Evolutionary conservation across 805 yeast species (phyloP).

Genomic region (Starmerella bombicola): DNA sequence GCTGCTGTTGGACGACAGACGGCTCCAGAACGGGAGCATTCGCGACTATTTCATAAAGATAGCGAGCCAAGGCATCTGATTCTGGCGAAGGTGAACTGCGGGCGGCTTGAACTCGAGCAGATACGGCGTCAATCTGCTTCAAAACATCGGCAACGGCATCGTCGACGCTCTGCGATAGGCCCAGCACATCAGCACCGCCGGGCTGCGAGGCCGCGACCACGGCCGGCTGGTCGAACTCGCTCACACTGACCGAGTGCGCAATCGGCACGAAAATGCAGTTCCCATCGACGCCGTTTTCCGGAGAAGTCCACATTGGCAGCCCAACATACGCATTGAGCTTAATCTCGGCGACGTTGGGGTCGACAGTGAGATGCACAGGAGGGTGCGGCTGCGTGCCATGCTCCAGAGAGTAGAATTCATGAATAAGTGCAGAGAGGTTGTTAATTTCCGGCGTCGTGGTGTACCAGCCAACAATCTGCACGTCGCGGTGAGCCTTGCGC

Average conservation of each 20-base stretch:
- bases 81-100: conserved; percentile 8
- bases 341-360: conserved; percentile 39
- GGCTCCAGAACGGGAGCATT: conserved; percentile 29
- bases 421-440: conserved; percentile 62
- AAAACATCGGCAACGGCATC: conserved; percentile 30
- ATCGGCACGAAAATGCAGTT: conserved; percentile 63
- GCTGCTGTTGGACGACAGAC: conserved; percentile 6
- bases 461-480: conserved; percentile 77
- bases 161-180: conserved; percentile 29
- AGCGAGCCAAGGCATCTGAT: conserved; percentile 42
- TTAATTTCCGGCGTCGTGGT: conserved; percentile 46
- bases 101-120: conserved; percentile 12
- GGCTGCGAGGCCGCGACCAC: conserved; percentile 29
- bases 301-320: conserved; percentile 43
- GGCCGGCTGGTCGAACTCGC: conserved; percentile 39
- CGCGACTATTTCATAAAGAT: conserved; percentile 39
- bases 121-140: conserved; percentile 27
- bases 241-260: conserved; percentile 48
- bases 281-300: conserved; percentile 26
- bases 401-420: conserved; percentile 62
- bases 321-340: conserved; percentile 65
- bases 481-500: conserved; percentile 68
- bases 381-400: conserved; percentile 64
- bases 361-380: conserved; percentile 66
- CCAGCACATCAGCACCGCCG: conserved; percentile 26